A percentile compares a stretch with the other conserved stretches of the same genome.
Evolutionary conservation across 306 rosid species (phyloP).

Genomic region (Hylodesmum podocarpum): DNA sequence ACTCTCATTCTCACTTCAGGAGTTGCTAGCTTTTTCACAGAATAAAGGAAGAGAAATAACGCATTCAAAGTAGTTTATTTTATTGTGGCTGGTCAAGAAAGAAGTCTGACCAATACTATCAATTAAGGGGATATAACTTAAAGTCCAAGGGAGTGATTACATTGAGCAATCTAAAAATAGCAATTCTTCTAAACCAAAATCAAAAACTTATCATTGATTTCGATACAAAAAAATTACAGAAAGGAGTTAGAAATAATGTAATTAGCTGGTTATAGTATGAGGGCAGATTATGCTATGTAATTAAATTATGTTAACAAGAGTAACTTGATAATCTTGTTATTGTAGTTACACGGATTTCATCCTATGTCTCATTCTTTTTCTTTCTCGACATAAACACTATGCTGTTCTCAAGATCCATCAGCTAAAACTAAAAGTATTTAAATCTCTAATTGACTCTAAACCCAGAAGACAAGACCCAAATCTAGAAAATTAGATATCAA

Average conservation of each 20-base stretch:
- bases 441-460: neutral
- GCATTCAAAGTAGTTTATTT: neutral
- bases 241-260: neutral
- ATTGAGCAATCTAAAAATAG: neutral
- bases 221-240: neutral
- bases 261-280: neutral
- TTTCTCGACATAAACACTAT: neutral
- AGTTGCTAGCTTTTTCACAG: neutral
- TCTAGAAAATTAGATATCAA: neutral
- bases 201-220: neutral
- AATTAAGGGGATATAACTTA: neutral
- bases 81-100: neutral
- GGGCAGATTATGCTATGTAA: neutral
- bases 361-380: neutral
- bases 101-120: neutral
- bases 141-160: neutral
- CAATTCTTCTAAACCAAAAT: neutral
- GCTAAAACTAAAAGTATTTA: neutral
- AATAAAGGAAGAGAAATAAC: neutral
- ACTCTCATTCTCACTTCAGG: neutral
- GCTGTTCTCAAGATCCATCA: neutral
- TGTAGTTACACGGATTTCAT: neutral
- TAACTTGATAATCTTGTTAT: neutral
- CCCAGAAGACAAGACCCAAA: neutral
- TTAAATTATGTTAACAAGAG: neutral